Evolutionary conservation across 164 flowering plant genomes (phyloP).

Genomic region (Dillenia turbinata): DNA sequence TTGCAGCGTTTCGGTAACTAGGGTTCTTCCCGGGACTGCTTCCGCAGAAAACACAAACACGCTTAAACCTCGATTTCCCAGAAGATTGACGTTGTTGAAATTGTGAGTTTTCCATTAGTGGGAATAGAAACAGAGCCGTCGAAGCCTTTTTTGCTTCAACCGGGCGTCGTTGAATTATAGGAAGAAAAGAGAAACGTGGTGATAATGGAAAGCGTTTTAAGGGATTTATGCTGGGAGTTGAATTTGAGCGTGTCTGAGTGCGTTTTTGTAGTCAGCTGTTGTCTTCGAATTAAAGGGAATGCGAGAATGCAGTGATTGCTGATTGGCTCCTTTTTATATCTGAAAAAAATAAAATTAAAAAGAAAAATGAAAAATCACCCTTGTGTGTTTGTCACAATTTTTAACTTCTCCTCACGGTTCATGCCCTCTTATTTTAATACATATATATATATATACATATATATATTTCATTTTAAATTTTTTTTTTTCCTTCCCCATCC

Average conservation of each 20-base stretch:
- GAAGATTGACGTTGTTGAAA: slow-evolving; percentile 13
- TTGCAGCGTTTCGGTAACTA: slow-evolving; percentile 68
- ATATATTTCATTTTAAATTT: too few species aligned
- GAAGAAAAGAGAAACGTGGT: background rate
- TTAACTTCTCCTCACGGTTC: too few species aligned
- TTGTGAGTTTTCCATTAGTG: slow-evolving; percentile 29
- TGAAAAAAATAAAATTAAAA: too few species aligned
- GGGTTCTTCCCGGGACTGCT: slow-evolving; percentile 83
- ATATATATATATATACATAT: too few species aligned
- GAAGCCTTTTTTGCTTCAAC: background rate
- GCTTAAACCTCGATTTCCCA: slow-evolving; percentile 54
- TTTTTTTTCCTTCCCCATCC: too few species aligned
- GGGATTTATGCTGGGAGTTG: slow-evolving; percentile 8
- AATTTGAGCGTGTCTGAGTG: background rate
- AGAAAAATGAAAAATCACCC: too few species aligned
- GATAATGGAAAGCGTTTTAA: background rate
- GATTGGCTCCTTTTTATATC: too few species aligned
- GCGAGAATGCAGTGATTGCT: too few species aligned
- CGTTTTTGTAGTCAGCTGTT: too few species aligned
- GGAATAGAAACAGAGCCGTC: background rate
- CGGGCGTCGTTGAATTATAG: background rate
- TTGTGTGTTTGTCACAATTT: too few species aligned
- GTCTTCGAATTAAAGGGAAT: too few species aligned
- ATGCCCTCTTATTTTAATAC: too few species aligned
- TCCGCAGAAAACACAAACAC: slow-evolving; percentile 79